phyloP scores from a whole-genome alignment of 1,139 yeast species.

The Pichia sp. region DNA sequence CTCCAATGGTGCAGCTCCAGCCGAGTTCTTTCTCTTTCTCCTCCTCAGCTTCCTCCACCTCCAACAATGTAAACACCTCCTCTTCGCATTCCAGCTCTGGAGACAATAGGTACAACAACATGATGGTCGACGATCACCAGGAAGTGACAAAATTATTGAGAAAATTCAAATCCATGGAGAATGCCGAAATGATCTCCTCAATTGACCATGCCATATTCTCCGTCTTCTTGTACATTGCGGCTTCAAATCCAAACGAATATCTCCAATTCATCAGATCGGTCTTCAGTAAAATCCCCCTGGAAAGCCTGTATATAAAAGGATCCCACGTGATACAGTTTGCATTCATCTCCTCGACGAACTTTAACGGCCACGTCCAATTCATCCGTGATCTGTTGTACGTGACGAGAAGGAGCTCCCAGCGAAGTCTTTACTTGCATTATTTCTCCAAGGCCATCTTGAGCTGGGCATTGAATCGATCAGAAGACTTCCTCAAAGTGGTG shows the following conservation, averaged over 20 bases:
- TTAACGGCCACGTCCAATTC: constrained; percentile 39
- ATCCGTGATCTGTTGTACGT: constrained; percentile 39
- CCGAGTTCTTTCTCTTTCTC: not conserved
- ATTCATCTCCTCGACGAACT: constrained; percentile 42
- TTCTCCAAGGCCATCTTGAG: constrained; percentile 47
- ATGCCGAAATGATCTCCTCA: constrained; percentile 9
- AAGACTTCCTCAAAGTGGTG: constrained; percentile 34
- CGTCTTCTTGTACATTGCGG: constrained; percentile 32
- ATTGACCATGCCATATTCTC: constrained; percentile 21
- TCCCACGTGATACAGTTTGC: constrained; percentile 50
- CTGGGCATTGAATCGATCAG: constrained; percentile 58
- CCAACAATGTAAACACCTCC: not conserved
- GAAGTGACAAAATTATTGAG: constrained; percentile 9
- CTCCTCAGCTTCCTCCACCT: not conserved
- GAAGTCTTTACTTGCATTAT: constrained; percentile 48
- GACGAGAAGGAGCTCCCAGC: constrained; percentile 52
- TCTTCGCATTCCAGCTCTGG: not conserved
- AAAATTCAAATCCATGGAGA: not conserved
- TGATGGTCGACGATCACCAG: constrained; percentile 8
- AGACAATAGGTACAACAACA: not conserved
- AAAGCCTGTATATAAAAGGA: constrained; percentile 44
- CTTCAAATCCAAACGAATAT: constrained; percentile 50
- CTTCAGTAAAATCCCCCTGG: constrained; percentile 36
- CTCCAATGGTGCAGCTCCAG: not conserved
- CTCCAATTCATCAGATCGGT: constrained; percentile 36